phyloP scores from a whole-genome alignment of 345 rosid species.

The Salix exigua region DNA sequence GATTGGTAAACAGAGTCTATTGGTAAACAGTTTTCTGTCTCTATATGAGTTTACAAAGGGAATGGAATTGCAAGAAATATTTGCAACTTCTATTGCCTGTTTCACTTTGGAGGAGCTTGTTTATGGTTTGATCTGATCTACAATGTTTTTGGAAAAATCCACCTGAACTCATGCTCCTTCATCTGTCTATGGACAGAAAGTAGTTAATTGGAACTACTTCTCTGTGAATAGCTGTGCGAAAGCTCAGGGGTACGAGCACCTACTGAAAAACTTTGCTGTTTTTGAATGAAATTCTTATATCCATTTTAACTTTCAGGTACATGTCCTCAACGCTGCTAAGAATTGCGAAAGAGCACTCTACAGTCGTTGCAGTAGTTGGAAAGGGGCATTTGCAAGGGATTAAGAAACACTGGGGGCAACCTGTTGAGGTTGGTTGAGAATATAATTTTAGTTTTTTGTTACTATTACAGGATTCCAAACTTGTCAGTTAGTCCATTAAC shows the following conservation, averaged over 20 bases:
- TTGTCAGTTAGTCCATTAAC: neutral
- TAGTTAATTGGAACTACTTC: neutral
- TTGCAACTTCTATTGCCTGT: neutral
- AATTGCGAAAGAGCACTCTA: constrained; percentile 65
- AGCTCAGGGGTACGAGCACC: neutral
- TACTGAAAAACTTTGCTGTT: neutral
- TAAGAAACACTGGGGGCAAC: constrained; percentile 81
- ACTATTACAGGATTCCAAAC: neutral
- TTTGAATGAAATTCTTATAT: neutral
- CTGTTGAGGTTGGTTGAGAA: constrained; percentile 48
- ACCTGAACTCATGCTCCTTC: neutral
- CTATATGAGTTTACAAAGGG: neutral
- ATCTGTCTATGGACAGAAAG: neutral
- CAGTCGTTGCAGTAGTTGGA: constrained; percentile 96
- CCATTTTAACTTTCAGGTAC: constrained; percentile 46
- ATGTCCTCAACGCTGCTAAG: constrained; percentile 72
- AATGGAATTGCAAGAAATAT: neutral
- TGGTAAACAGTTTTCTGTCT: neutral
- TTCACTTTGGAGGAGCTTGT: neutral
- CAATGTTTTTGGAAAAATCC: neutral
- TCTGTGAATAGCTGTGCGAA: neutral
- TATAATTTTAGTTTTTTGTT: neutral
- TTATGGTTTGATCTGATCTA: neutral
- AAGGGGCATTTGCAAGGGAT: constrained; percentile 95
- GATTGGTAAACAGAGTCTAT: neutral